Percentiles rank a stretch among this genome's conserved stretches.
Conservation (phyloP, 768 basidiomycete genomes). For the Termitomyces sp. region DNA sequence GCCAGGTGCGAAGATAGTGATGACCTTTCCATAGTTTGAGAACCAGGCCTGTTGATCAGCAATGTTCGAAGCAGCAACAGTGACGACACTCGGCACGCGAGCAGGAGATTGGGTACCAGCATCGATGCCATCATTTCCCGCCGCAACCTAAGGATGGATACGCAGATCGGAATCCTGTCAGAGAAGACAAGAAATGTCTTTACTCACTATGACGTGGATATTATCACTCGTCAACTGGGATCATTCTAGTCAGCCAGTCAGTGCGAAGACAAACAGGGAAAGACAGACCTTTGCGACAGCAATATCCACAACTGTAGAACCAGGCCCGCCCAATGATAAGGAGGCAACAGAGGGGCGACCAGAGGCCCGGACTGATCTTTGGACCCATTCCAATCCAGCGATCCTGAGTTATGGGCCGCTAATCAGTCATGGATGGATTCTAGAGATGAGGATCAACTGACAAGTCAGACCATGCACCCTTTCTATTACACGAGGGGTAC, state of each 20-base stretch:
- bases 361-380: background rate
- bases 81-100: background rate
- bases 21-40: background rate
- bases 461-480: background rate
- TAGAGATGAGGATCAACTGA: background rate
- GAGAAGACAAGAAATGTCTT: background rate
- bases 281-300: background rate
- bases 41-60: background rate
- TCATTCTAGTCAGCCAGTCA: background rate
- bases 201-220: background rate
- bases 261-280: background rate
- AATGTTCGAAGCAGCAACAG: background rate
- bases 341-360: background rate
- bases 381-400: background rate
- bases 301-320: background rate
- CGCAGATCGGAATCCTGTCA: background rate
- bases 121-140: background rate
- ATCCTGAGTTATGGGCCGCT: background rate
- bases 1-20: background rate
- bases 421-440: background rate
- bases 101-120: background rate
- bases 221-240: background rate
- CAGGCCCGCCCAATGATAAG: background rate
- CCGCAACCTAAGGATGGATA: background rate
- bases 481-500: background rate